Evolutionary conservation across 306 rosid species (phyloP).

Genomic region (Vigna mungo): DNA sequence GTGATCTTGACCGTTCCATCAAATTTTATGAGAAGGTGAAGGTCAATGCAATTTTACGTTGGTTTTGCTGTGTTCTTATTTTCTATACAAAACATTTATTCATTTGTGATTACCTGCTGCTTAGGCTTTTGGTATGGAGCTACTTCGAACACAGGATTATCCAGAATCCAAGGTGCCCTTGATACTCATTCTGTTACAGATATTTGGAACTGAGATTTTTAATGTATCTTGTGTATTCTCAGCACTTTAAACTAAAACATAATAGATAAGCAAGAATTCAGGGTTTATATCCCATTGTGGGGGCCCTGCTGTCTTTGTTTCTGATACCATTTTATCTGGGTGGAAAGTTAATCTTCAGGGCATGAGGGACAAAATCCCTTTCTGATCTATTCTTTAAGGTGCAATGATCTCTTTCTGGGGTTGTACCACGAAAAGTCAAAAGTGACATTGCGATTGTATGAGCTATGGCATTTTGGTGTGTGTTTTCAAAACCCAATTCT

Average conservation of each 20-base stretch:
- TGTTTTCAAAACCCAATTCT: conserved; percentile 25
- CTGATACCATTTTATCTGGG: conserved; percentile 28
- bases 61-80: conserved; percentile 22
- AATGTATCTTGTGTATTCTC: conserved; percentile 6
- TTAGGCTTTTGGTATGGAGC: conserved; percentile 95
- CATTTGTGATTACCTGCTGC: conserved; percentile 36
- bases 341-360: conserved; percentile 34
- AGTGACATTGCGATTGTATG: not conserved
- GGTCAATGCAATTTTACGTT: conserved; percentile 35
- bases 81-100: conserved; percentile 16
- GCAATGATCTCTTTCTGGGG: not conserved
- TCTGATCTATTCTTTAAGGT: not conserved
- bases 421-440: not conserved
- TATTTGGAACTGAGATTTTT: conserved; percentile 1
- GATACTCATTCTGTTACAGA: conserved; percentile 25
- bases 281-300: not conserved
- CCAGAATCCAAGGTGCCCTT: conserved; percentile 86
- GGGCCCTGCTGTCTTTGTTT: conserved; percentile 31
- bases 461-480: not conserved
- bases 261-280: not conserved
- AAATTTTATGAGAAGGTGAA: conserved; percentile 90
- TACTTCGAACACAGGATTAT: conserved; percentile 80
- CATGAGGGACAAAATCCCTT: conserved; percentile 1
- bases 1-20: conserved; percentile 92
- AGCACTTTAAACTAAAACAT: conserved; percentile 1